A percentile compares a stretch with the other conserved stretches of the same genome.
These are phyloP conservation scores for Aspergillus eucalypticola DNA, from an alignment of 2,329 filamentous ascomycete species.

Conservation along the genomic window DNA sequence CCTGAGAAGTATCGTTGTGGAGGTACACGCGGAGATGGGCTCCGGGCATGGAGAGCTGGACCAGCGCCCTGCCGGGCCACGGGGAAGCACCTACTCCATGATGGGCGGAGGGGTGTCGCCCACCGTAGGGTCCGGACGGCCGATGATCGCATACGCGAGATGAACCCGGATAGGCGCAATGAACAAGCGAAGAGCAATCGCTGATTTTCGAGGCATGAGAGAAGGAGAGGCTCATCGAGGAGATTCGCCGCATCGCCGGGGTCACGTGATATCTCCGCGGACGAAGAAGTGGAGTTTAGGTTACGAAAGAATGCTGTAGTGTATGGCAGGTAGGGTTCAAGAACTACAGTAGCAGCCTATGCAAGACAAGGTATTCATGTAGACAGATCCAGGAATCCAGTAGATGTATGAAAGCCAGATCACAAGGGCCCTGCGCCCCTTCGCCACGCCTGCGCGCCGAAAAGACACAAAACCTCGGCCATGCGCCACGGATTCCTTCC, in stretches of 20 bases:
- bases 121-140: conserved; percentile 24
- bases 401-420: conserved; percentile 10
- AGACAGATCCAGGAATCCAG: not conserved
- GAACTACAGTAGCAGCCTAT: too few species aligned
- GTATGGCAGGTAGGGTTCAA: too few species aligned
- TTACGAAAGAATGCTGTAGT: too few species aligned
- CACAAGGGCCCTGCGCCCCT: conserved; percentile 17
- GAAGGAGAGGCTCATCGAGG: not conserved
- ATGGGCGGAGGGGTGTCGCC: conserved; percentile 27
- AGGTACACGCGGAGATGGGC: conserved; percentile 4
- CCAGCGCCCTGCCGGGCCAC: conserved; percentile 12
- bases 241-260: not conserved
- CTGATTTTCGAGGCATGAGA: not conserved
- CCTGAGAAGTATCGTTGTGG: conserved; percentile 27
- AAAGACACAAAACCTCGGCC: conserved; percentile 21
- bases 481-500: conserved; percentile 17
- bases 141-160: conserved; percentile 35
- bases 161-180: not conserved
- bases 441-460: conserved; percentile 29
- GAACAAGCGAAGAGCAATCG: not conserved
- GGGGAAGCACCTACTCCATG: conserved; percentile 21
- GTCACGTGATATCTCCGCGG: not conserved
- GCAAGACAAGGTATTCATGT: not conserved
- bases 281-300: not conserved
- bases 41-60: conserved; percentile 16